A percentile compares a stretch with the other conserved stretches of the same genome.
Evolutionary conservation across 805 yeast species (phyloP).

Genomic region (Yamadazyma takamatsuzukensis): DNA sequence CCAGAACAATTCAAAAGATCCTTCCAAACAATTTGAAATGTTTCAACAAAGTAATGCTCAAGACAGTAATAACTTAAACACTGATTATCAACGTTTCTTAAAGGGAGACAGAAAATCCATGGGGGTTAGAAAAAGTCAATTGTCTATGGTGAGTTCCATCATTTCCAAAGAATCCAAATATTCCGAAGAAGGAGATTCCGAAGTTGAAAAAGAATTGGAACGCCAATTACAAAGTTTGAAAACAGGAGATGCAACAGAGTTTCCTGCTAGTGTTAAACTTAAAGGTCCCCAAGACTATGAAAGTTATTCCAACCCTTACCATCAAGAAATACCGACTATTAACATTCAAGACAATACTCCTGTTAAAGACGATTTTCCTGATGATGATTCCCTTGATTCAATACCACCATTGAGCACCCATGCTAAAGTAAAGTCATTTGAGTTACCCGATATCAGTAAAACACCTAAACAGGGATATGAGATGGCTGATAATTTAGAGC

Average conservation of each 20-base stretch:
- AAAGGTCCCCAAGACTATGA: background rate
- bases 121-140: slow-evolving; percentile 25
- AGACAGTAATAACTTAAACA: slow-evolving; percentile 14
- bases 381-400: slow-evolving; percentile 14
- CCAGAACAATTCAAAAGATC: slow-evolving; percentile 8
- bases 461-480: slow-evolving; percentile 6
- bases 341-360: background rate
- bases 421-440: slow-evolving; percentile 5
- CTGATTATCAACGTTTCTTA: slow-evolving; percentile 27
- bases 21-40: slow-evolving; percentile 15
- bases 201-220: slow-evolving; percentile 34
- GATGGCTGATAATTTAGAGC: background rate
- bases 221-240: slow-evolving; percentile 36
- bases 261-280: background rate
- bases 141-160: slow-evolving; percentile 41
- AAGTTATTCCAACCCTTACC: background rate
- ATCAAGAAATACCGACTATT: background rate
- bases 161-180: slow-evolving; percentile 31
- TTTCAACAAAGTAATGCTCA: slow-evolving; percentile 9
- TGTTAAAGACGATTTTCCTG: slow-evolving; percentile 1
- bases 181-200: slow-evolving; percentile 22
- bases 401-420: slow-evolving; percentile 20
- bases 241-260: slow-evolving; percentile 11
- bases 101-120: slow-evolving; percentile 5
- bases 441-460: slow-evolving; percentile 10